Percentiles rank a stretch among this genome's conserved stretches.
Conservation (phyloP, 192 early-diverging fungal genomes). For the Tieghemiomyces parasiticus region DNA sequence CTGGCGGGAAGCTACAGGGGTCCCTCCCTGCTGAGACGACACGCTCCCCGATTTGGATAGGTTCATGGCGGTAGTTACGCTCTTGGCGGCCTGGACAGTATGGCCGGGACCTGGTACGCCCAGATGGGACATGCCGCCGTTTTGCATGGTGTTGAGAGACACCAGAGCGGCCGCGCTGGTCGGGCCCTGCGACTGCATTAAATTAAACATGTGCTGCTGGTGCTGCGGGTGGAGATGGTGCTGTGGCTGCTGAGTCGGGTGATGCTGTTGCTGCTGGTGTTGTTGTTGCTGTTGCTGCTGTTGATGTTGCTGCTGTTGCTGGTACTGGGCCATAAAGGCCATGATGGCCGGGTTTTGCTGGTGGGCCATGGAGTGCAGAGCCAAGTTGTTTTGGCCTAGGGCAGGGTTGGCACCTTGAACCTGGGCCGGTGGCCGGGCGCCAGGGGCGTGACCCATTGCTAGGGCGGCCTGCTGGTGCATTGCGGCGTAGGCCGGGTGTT, state of each 20-base stretch:
- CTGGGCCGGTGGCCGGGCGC: not conserved
- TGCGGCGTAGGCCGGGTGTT: not conserved
- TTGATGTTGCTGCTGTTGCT: conserved; percentile 14
- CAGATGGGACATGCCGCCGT: too few relatives aligned
- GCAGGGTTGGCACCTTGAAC: not conserved
- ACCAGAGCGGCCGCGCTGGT: not conserved
- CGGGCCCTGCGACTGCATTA: not conserved
- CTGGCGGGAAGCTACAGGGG: too few relatives aligned
- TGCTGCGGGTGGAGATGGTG: not conserved
- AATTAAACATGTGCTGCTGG: not conserved
- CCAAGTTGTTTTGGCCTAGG: not conserved
- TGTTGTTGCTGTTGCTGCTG: conserved; percentile 13
- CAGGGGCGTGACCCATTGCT: not conserved
- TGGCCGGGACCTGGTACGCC: too few relatives aligned
- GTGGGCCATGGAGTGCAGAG: not conserved
- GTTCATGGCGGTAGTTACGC: too few relatives aligned
- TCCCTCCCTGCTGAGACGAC: too few relatives aligned
- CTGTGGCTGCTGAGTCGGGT: not conserved
- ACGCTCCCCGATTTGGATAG: too few relatives aligned
- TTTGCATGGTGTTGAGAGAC: not conserved
- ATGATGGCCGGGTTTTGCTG: not conserved
- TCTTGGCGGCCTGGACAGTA: too few relatives aligned
- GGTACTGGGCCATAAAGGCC: conserved; percentile 9
- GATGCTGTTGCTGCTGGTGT: not conserved
- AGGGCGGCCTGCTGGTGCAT: not conserved